Evolutionary conservation across 2,329 filamentous ascomycete genomes (phyloP).

Genomic region (Sordariomycetes sp.): DNA sequence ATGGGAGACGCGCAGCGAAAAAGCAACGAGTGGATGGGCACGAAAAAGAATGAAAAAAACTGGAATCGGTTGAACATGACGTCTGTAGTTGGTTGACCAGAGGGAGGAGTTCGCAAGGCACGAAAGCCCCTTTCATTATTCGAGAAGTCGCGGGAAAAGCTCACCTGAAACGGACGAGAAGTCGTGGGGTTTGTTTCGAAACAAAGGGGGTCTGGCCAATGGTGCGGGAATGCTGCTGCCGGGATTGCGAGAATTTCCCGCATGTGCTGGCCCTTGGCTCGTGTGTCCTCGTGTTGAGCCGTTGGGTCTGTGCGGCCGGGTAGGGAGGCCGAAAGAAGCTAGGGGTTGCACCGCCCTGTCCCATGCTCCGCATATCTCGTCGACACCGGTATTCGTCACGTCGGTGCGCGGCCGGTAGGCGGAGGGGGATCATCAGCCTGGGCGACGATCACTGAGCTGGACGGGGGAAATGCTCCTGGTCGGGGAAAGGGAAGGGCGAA

Average conservation of each 20-base stretch:
- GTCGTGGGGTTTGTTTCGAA: background rate
- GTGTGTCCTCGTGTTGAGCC: background rate
- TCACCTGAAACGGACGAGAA: background rate
- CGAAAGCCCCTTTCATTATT: background rate
- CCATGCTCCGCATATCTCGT: background rate
- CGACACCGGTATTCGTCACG: background rate
- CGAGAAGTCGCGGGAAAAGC: background rate
- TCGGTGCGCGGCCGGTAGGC: background rate
- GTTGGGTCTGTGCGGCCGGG: background rate
- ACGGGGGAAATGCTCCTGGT: no score
- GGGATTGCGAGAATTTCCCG: background rate
- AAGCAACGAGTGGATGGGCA: background rate
- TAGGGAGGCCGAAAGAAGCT: background rate
- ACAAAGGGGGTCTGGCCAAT: background rate
- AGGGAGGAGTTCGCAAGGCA: background rate
- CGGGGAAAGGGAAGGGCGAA: no score
- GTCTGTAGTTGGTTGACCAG: background rate
- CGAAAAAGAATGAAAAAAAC: background rate
- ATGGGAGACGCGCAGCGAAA: background rate
- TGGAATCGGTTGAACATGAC: background rate
- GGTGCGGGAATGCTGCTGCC: background rate
- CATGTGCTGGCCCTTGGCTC: no score
- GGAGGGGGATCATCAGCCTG: background rate
- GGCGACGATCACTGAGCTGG: no score
- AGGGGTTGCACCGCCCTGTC: background rate